Evolutionary conservation across 2,329 filamentous ascomycete species (phyloP).

Genomic region (Drechslera avenae): DNA sequence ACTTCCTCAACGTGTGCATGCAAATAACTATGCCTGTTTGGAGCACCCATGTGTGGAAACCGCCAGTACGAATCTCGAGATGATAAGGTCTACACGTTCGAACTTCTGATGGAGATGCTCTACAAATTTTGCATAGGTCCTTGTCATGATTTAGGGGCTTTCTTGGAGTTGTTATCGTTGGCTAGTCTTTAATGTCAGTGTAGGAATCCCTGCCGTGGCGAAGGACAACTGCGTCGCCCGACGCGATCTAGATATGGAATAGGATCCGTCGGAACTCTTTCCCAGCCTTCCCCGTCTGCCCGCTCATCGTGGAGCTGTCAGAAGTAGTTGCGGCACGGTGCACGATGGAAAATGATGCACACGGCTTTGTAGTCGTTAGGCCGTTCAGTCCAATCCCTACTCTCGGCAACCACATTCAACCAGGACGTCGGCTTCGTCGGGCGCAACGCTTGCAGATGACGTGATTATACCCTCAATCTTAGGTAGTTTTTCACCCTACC

Average conservation of each 20-base stretch:
- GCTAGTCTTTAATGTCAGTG: too few relatives aligned
- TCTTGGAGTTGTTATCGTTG: too few relatives aligned
- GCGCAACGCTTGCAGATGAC: not conserved
- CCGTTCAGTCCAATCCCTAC: not conserved
- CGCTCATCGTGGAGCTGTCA: slow-evolving; percentile 1
- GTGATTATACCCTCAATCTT: not conserved
- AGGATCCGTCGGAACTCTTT: slow-evolving; percentile 8
- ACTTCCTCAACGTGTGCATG: not conserved
- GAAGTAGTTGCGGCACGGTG: slow-evolving; percentile 6
- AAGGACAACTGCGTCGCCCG: not conserved
- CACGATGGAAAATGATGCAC: slow-evolving; percentile 1
- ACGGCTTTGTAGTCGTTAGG: slow-evolving; percentile 1
- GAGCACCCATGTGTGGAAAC: not conserved
- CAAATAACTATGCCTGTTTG: not conserved
- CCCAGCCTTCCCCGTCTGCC: slow-evolving; percentile 4
- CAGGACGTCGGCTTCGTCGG: not conserved
- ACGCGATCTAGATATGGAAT: slow-evolving; percentile 6
- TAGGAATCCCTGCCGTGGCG: not conserved
- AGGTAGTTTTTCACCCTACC: not conserved
- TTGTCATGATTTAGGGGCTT: too few relatives aligned
- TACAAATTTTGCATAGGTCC: too few relatives aligned
- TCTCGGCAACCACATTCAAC: not conserved
- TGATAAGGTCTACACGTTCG: not conserved
- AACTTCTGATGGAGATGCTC: not conserved
- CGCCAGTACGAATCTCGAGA: not conserved